phyloP scores from a whole-genome alignment of 2,329 filamentous ascomycete genomes.

The Colletotrichum australisinense region DNA sequence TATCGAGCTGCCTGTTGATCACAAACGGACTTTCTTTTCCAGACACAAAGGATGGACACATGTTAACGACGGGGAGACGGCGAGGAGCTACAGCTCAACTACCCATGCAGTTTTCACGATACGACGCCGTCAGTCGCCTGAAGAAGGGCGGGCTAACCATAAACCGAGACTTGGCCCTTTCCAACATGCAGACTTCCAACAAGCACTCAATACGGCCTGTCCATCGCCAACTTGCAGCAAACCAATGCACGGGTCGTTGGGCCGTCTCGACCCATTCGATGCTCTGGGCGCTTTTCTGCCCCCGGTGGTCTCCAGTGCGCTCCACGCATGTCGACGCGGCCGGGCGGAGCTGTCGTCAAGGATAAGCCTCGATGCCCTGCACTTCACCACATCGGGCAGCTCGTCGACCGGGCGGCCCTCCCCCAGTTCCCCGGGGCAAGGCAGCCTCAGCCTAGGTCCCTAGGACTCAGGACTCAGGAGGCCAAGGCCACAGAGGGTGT shows the following conservation, averaged over 20 bases:
- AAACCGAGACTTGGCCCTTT: conserved; percentile 4
- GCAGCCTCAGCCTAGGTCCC: background rate
- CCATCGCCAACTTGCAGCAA: background rate
- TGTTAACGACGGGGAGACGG: background rate
- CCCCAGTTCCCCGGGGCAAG: conserved; percentile 26
- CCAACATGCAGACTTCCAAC: conserved; percentile 6
- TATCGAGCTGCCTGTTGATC: background rate
- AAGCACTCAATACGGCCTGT: background rate
- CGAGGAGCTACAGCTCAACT: background rate
- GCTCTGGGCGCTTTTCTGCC: background rate
- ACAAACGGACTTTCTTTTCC: background rate
- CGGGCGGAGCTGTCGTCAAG: conserved; percentile 2
- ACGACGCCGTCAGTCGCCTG: background rate
- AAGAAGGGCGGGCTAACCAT: background rate
- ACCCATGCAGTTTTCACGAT: background rate
- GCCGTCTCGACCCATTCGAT: background rate
- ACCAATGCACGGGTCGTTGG: background rate
- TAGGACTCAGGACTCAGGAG: too few relatives aligned
- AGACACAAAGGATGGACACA: background rate
- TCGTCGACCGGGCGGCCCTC: background rate
- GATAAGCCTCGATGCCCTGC: background rate
- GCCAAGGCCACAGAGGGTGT: background rate
- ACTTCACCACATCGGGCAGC: conserved; percentile 5
- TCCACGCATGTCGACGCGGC: conserved; percentile 2
- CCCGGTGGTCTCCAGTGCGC: background rate